Evolutionary conservation across 2,329 filamentous ascomycete species (phyloP), one percentile per base, ranked within the genome.

Genomic region (Didymellaceae sp.): DNA sequence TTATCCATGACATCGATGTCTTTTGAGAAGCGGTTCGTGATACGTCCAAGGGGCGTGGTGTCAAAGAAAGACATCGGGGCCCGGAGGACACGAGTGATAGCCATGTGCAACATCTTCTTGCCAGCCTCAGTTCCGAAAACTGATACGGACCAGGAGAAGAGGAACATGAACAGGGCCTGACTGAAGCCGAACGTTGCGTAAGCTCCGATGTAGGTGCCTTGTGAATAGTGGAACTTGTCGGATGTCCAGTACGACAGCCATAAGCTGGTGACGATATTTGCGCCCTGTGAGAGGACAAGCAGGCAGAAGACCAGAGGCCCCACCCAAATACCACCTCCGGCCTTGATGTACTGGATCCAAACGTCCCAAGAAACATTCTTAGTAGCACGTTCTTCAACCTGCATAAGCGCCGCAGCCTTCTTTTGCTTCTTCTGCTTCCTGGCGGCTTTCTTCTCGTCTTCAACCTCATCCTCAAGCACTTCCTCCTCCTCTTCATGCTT

Each of bases 1-100:
- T 96, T 96, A 75, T 97, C 94, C 91, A 97, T 95, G 48, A 94
- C 90, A 66, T 97, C 91, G 31, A 97, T 89, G 66, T 99, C 94
- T 61, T 93, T 88, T 24, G 91, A 95, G 75, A 97, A 97, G 13
- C 94, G 89, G 72, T 97, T 97, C 17, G 91, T 96, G 71, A 97
- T 97, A 28, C 93, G 88, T 16, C 94, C 94, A 1, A 97, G 82
- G 0, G 94, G 94, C 0, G 94, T 97, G 0, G 94, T 97, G 65
- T 99, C 94, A 75, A 97, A 97, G 77, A 97, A 97, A 4, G 89
- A 88, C 91, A 88, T 87, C 1, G 86, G 86, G 3, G 86, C 85
- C 37, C 85, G 78, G 7, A 88, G 71, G 1, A 94, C 90, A 13
- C 89, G 82, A 7, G 81, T 85, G 63, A 97, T 89, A 6, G 94